These are phyloP conservation scores for Persicaria maculosa DNA, from an alignment of 148 eudicot genomes.

Conservation along the genomic window DNA sequence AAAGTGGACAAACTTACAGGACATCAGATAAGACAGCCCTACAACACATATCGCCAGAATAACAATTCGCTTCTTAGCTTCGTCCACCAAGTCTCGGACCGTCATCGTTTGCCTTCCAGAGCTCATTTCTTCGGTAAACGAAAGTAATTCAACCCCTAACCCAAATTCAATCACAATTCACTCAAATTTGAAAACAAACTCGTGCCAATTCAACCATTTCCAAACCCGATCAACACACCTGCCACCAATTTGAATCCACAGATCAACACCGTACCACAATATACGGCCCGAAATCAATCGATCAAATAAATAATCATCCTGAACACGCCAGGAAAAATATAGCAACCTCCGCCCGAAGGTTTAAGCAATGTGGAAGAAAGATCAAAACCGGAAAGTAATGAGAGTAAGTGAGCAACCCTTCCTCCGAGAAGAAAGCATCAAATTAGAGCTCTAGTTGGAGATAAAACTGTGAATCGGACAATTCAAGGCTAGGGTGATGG, in stretches of 20 bases:
- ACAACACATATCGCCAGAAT: conserved; percentile 54
- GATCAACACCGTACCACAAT: neutral
- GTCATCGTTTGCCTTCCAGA: conserved; percentile 43
- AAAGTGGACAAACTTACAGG: conserved; percentile 41
- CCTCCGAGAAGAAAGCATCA: neutral
- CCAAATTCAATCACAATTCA: conserved; percentile 10
- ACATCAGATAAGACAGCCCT: conserved; percentile 86
- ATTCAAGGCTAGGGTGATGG: neutral
- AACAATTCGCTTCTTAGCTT: conserved; percentile 78
- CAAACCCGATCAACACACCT: neutral
- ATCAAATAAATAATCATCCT: neutral
- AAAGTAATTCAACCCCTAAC: neutral
- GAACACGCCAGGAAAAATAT: neutral
- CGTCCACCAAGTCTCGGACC: conserved; percentile 62
- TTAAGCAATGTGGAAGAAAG: neutral
- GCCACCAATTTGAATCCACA: neutral
- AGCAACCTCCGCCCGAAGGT: neutral
- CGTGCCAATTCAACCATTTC: neutral
- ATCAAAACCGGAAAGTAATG: neutral
- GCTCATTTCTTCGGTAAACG: conserved; percentile 30
- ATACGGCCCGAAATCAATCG: neutral
- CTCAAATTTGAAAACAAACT: neutral
- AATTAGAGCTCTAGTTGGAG: neutral
- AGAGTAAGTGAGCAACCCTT: neutral
- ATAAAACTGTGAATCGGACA: neutral